A percentile compares a stretch with the other conserved stretches of the same genome.
These are phyloP conservation scores for Citrus sp. DNA, from an alignment of 345 rosid species.

Conservation along the genomic window DNA sequence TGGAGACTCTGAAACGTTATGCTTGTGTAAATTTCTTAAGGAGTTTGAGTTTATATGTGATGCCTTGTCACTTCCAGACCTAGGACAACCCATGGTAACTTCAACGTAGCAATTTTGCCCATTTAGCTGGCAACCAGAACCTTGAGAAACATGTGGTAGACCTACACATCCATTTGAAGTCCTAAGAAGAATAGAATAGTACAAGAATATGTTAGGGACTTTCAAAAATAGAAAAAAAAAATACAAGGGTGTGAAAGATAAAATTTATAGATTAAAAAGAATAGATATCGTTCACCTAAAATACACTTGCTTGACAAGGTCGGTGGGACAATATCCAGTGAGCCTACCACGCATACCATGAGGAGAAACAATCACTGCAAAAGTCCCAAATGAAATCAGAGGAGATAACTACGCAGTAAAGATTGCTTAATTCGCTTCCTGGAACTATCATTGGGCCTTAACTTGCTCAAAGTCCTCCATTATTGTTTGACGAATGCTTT, in stretches of 20 bases:
- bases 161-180: constrained; percentile 60
- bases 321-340: constrained; percentile 83
- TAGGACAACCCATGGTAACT: constrained; percentile 79
- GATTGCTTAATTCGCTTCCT: not conserved
- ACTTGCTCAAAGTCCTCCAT: not conserved
- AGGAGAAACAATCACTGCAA: constrained; percentile 89
- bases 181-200: constrained; percentile 25
- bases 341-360: constrained; percentile 96
- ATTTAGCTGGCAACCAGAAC: constrained; percentile 53
- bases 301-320: constrained; percentile 94
- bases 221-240: not conserved
- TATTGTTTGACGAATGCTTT: not conserved
- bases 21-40: constrained; percentile 47
- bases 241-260: not conserved
- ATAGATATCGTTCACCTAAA: constrained; percentile 45
- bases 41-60: constrained; percentile 36
- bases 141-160: constrained; percentile 63
- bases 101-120: constrained; percentile 73
- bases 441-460: not conserved
- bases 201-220: constrained; percentile 6
- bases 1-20: constrained; percentile 56
- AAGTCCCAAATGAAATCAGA: constrained; percentile 25
- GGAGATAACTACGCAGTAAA: constrained; percentile 15
- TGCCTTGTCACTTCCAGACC: constrained; percentile 42
- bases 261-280: not conserved